Evolutionary conservation across 371 early-diverging fungal genomes (phyloP), one percentile per base, ranked within the genome.

Genomic region (Mucor velutinosus): DNA sequence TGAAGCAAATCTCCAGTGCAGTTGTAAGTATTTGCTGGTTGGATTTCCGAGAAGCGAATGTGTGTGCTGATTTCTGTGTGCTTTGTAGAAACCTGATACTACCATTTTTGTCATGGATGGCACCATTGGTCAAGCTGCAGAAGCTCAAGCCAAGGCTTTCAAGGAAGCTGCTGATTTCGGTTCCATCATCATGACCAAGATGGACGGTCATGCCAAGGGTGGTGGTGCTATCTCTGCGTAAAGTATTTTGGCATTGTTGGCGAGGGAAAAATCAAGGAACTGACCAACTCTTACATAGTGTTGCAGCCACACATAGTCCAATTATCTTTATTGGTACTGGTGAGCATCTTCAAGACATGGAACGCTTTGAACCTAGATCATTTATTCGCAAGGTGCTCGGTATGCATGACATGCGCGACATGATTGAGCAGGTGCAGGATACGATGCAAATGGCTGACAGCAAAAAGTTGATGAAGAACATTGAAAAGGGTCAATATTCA

Each of bases 21-120:
- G 91, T 98, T 67, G 89, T 89, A 86, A 59, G 81, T 71, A 1
- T 58, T 37, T 43, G 32, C 32, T 35, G 27, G n/a, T 29, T 12
- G 21, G 8, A 35, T 30, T 30, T 30, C 6, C 14, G 37, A 37
- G 37, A 37, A 37, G 14, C 58, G 33, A 43, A 27, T 30, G 39
- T 27, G 37, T 14, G 29, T 53, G 6, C 12, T 30, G 17, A 17
- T 45, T 23, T 21, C 4, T 43, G 4, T 35, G 53, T 53, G 17
- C 51, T 17, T 14, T 37, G 10, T 66, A 88, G 89, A 78, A 87
- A 65, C 99, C 99, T 4, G 91, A 97, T 76, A 93, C 96, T 68
- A 92, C 94, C 14, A 94, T 99, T 51, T 99, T 99, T 87, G 99
- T 99, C 17, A 97, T 99, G 98, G 99, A 99, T 80, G 99, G 99